These are phyloP conservation scores for Eustoma russellianum DNA, from an alignment of 257 asterid genomes.

Conservation along the genomic window DNA sequence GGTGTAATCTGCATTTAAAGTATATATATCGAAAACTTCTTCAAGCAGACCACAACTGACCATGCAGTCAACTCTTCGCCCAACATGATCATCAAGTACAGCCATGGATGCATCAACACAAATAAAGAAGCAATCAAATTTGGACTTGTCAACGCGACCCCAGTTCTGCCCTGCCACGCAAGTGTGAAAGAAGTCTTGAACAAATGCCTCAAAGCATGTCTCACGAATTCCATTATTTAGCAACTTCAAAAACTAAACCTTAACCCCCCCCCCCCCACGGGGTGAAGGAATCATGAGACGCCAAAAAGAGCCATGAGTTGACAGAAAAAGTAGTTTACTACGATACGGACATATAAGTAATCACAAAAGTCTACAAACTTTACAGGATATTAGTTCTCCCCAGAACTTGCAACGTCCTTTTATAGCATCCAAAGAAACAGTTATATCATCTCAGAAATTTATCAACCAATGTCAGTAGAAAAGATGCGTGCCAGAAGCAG, in stretches of 20 bases:
- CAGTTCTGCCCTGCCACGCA: conserved; percentile 95
- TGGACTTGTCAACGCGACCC: conserved; percentile 72
- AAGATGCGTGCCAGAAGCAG: no score
- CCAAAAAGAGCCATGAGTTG: no score
- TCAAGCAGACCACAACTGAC: conserved; percentile 60
- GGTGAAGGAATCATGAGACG: no score
- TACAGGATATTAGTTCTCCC: no score
- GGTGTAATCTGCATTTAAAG: conserved; percentile 60
- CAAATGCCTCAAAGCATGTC: neutral
- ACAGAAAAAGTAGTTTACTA: no score
- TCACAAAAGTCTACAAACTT: no score
- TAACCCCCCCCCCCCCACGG: no score
- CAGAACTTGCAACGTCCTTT: no score
- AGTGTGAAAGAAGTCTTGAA: conserved; percentile 18
- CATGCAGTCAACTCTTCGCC: conserved; percentile 78
- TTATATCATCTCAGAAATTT: no score
- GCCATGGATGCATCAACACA: conserved; percentile 82
- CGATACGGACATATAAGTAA: no score
- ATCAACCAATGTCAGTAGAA: no score
- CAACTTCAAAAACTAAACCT: neutral
- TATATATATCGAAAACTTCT: conserved; percentile 63
- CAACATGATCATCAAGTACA: conserved; percentile 61
- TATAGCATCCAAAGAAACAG: no score
- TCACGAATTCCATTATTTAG: neutral
- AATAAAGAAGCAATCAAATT: conserved; percentile 67